Evolutionary conservation across 352 stramenopile genomes (phyloP), one percentile per base, ranked within the genome.

Genomic region (Aphanomyces euteiches): DNA sequence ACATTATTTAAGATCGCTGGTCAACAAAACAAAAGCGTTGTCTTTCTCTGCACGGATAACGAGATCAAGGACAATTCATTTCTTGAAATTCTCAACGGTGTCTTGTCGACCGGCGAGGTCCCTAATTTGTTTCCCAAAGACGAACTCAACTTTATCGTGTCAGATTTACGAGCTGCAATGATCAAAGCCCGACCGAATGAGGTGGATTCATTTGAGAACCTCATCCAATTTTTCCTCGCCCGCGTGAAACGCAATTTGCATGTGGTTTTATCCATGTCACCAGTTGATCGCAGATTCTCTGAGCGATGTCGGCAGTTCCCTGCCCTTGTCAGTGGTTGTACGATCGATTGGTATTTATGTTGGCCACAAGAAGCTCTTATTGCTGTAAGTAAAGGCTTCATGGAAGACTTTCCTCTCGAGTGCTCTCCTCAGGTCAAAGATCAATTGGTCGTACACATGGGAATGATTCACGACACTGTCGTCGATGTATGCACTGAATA

Each of bases 11-110:
- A 97, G 72, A 75, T 82, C 21, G 84, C 85, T 0, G 90, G 90
- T 10, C 86, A 95, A 69, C 73, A 78, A 54, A 87, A 90, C 3
- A 92, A 95, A 45, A 78, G 79, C 7, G 81, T 93, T 1, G 84
- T 90, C 7, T 97, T 96, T 72, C 34, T 97, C 12, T 81, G 96
- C 34, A 96, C 90, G 0, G 90, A 97, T 65, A 79, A 80, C 1
- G 89, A 97, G 68, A 90, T 97, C 73, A 96, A 97, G 72, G 84
- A 96, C 45, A 90, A 97, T 37, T 78, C 76, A 1, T 97, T 97
- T 71, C 66, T 97, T 1, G 91, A 97, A 53, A 78, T 92, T 40
- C 86, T 97, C 43, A 97, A 97, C 67, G 80, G 79, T 64, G 77
- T 97, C 7, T 73, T 97, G 6, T 88, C 87, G 4, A 93, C 85